Evolutionary conservation across 768 basidiomycete genomes (phyloP).

Genomic region (Tephrocybe sp.): DNA sequence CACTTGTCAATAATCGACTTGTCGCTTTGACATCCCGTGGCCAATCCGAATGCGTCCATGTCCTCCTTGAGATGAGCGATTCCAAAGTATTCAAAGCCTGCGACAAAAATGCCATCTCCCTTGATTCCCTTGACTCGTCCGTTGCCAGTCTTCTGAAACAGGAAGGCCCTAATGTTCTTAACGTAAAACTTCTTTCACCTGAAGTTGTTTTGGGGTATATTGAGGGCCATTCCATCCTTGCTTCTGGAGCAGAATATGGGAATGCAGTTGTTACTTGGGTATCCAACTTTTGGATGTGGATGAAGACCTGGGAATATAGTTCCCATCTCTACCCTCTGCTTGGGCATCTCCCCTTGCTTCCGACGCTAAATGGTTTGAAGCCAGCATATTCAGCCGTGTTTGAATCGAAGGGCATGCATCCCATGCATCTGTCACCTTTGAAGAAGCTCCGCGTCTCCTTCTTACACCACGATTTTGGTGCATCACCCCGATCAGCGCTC

Average conservation of each 20-base stretch:
- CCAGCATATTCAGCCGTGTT: slow-evolving; percentile 28
- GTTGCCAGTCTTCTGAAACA: slow-evolving; percentile 22
- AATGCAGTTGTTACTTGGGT: slow-evolving; percentile 31
- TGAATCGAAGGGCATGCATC: slow-evolving; percentile 21
- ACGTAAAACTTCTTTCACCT: slow-evolving; percentile 28
- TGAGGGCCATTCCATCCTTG: slow-evolving; percentile 20
- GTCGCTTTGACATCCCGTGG: slow-evolving; percentile 18
- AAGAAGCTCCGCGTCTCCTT: slow-evolving; percentile 32
- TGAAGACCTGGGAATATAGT: slow-evolving; percentile 23
- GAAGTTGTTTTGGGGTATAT: slow-evolving; percentile 30
- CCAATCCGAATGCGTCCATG: slow-evolving; percentile 9
- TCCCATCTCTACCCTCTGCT: slow-evolving; percentile 24
- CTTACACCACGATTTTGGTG: slow-evolving; percentile 26
- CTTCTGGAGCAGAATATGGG: slow-evolving; percentile 18
- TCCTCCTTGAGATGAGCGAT: slow-evolving; percentile 30
- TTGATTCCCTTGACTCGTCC: slow-evolving; percentile 25
- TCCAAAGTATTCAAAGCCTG: slow-evolving; percentile 26
- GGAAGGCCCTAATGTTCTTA: slow-evolving; percentile 26
- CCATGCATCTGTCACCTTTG: slow-evolving; percentile 20
- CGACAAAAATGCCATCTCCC: slow-evolving; percentile 30
- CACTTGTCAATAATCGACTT: slow-evolving; percentile 21
- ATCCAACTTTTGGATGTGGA: slow-evolving; percentile 45
- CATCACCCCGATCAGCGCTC: slow-evolving; percentile 20
- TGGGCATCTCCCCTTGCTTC: slow-evolving; percentile 28
- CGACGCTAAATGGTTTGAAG: slow-evolving; percentile 29